phyloP scores from a whole-genome alignment of 441 rosid genomes.

The Francoa sonchifolia region DNA sequence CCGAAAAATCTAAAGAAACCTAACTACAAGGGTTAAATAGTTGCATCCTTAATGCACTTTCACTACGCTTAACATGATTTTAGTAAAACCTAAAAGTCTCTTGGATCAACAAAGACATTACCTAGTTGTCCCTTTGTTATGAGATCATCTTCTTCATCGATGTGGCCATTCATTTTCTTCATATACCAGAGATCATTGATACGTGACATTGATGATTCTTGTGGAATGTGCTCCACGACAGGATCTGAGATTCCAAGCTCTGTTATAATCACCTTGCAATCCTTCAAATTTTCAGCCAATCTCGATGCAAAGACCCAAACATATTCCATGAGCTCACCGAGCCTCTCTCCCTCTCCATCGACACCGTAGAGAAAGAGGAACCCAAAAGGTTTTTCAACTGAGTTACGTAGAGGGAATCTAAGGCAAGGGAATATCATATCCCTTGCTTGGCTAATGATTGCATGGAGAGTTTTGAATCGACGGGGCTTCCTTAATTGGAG shows the following conservation, averaged over 20 bases:
- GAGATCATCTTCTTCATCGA: constrained; percentile 7
- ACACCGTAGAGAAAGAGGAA: constrained; percentile 36
- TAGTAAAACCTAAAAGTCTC: constrained; percentile 29
- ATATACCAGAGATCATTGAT: constrained; percentile 42
- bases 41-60: no score
- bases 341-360: constrained; percentile 37
- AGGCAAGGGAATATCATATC: constrained; percentile 29
- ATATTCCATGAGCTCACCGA: constrained; percentile 31
- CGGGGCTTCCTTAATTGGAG: constrained; percentile 21
- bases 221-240: constrained; percentile 22
- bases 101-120: constrained; percentile 46
- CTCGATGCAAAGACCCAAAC: constrained; percentile 29
- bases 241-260: constrained; percentile 42
- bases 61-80: no score
- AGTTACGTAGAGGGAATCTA: constrained; percentile 20
- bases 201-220: constrained; percentile 20
- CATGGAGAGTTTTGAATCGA: constrained; percentile 17
- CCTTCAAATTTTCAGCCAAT: constrained; percentile 26
- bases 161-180: constrained; percentile 25
- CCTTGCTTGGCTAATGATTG: constrained; percentile 25
- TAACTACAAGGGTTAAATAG: no score
- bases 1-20: no score
- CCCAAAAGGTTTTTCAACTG: constrained; percentile 27
- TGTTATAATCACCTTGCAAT: constrained; percentile 26
- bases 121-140: constrained; percentile 20